Evolutionary conservation across 345 rosid genomes (phyloP).

Genomic region (Linum usitatissimum): DNA sequence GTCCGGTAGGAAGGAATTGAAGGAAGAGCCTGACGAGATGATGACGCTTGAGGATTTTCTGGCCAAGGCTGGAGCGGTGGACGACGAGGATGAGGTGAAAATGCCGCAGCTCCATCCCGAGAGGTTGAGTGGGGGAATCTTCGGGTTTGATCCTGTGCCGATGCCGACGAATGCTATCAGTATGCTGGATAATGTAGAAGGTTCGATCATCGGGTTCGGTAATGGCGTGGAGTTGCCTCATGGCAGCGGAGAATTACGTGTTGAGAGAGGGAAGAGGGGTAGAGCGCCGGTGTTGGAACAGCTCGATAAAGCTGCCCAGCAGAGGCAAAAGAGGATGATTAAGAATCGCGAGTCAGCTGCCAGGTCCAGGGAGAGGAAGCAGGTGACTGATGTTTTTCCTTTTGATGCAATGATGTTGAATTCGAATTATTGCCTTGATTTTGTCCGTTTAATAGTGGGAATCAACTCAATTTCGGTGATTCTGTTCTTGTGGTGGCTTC

Average conservation of each 20-base stretch:
- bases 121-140: constrained; percentile 42
- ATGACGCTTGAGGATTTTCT: constrained; percentile 92
- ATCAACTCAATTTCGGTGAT: no score
- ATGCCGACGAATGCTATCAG: constrained; percentile 31
- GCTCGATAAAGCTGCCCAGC: constrained; percentile 75
- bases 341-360: constrained; percentile 98
- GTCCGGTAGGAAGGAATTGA: constrained; percentile 49
- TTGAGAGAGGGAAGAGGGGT: constrained; percentile 68
- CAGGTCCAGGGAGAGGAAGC: constrained; percentile 89
- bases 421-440: not conserved
- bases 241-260: constrained; percentile 9
- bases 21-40: constrained; percentile 59
- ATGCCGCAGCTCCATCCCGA: constrained; percentile 18
- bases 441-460: not conserved
- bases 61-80: constrained; percentile 13
- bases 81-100: constrained; percentile 11
- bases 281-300: constrained; percentile 48
- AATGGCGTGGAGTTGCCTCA: constrained; percentile 29
- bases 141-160: constrained; percentile 35
- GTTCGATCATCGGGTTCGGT: constrained; percentile 40
- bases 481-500: constrained; percentile 7
- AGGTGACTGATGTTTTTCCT: constrained; percentile 25
- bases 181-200: constrained; percentile 46
- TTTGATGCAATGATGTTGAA: no score
- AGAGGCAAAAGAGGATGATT: constrained; percentile 94